Conservation (phyloP, 2,329 filamentous ascomycete genomes). For the Zasmidium cellare region DNA sequence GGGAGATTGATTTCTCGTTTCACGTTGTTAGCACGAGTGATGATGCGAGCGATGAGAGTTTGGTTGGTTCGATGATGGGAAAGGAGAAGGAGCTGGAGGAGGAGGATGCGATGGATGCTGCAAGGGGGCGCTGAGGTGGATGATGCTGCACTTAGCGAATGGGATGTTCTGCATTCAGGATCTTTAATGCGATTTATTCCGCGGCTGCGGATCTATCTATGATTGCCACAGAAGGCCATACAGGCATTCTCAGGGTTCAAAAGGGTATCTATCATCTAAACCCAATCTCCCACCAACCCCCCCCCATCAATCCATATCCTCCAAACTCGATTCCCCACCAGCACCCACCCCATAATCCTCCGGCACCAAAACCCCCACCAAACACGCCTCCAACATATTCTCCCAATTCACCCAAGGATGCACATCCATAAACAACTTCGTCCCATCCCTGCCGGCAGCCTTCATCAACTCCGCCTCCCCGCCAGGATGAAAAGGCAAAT, state of each 20-base stretch:
- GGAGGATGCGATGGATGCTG: neutral
- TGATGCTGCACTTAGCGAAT: no score
- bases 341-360: slow-evolving; percentile 47
- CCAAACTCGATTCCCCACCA: slow-evolving; percentile 40
- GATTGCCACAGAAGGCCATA: no score
- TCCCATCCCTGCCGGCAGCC: slow-evolving; percentile 69
- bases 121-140: no score
- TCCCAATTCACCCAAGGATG: slow-evolving; percentile 72
- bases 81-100: slow-evolving; percentile 44
- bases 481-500: slow-evolving; percentile 86
- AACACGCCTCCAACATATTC: slow-evolving; percentile 61
- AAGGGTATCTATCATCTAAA: no score
- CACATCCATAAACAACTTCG: slow-evolving; percentile 62
- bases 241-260: no score
- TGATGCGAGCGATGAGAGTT: slow-evolving; percentile 17
- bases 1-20: slow-evolving; percentile 71
- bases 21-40: slow-evolving; percentile 48
- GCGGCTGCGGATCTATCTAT: no score
- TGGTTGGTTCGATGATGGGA: slow-evolving; percentile 38
- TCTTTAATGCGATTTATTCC: no score
- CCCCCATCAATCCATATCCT: slow-evolving; percentile 66
- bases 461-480: slow-evolving; percentile 81
- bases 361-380: slow-evolving; percentile 61
- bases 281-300: no score
- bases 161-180: no score